These are phyloP conservation scores for Scheffersomyces parashehatae DNA, from an alignment of 1,139 yeast genomes.

Conservation along the genomic window DNA sequence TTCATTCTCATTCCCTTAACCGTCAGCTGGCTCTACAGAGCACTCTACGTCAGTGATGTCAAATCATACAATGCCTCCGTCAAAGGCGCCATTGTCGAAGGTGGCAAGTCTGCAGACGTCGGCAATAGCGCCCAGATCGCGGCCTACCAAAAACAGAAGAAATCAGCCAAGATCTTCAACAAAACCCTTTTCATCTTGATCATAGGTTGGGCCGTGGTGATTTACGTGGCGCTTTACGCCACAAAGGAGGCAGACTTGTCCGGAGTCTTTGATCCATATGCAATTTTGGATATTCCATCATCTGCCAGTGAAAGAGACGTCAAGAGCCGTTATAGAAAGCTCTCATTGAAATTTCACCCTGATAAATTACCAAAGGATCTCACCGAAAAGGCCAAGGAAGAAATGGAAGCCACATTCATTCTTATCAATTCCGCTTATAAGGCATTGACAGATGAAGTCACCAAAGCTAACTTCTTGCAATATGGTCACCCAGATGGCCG, in stretches of 20 bases:
- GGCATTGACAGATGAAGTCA: conserved; percentile 87
- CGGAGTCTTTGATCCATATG: conserved; percentile 83
- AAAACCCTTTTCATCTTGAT: conserved; percentile 47
- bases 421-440: conserved; percentile 89
- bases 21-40: conserved; percentile 38
- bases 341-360: conserved; percentile 89
- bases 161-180: conserved; percentile 43
- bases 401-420: conserved; percentile 76
- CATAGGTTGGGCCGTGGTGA: conserved; percentile 69
- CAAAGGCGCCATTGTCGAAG: conserved; percentile 35
- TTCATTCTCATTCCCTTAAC: conserved; percentile 72
- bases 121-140: conserved; percentile 44
- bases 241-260: conserved; percentile 50
- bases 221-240: conserved; percentile 46
- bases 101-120: conserved; percentile 33
- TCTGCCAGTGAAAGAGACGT: conserved; percentile 74
- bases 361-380: conserved; percentile 79
- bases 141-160: conserved; percentile 39
- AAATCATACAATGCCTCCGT: conserved; percentile 22
- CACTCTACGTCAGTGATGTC: conserved; percentile 24
- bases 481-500: conserved; percentile 99
- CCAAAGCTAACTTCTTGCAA: conserved; percentile 76
- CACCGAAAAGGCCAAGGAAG: conserved; percentile 54
- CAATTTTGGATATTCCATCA: conserved; percentile 71
- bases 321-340: conserved; percentile 79